Evolutionary conservation across 2,329 filamentous ascomycete species (phyloP).

Genomic region (Pseudocercospora eumusae): DNA sequence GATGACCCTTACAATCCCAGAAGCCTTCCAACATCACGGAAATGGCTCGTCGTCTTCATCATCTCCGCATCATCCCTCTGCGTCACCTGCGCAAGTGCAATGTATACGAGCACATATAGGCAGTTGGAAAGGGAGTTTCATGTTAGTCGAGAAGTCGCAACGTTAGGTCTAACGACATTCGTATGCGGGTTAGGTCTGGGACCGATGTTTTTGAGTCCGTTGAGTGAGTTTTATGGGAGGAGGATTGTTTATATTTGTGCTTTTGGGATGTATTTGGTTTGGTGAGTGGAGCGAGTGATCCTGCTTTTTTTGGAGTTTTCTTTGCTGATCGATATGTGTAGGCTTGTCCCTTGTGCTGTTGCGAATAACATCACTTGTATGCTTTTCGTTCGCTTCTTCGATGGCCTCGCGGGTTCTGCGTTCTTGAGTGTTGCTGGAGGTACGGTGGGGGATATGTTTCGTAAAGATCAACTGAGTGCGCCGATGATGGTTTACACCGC

Average conservation of each 20-base stretch:
- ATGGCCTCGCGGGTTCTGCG: conserved; percentile 66
- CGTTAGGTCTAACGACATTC: conserved; percentile 78
- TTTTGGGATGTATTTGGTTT: conserved; percentile 63
- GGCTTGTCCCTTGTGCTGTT: conserved; percentile 60
- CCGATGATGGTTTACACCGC: conserved; percentile 76
- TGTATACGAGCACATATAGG: conserved; percentile 76
- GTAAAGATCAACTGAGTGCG: conserved; percentile 65
- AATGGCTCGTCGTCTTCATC: conserved; percentile 78
- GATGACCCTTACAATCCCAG: conserved; percentile 73
- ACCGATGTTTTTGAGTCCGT: conserved; percentile 59
- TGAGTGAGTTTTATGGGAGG: conserved; percentile 69
- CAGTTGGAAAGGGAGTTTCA: conserved; percentile 76
- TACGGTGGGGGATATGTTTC: conserved; percentile 78
- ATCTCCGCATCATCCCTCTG: conserved; percentile 74
- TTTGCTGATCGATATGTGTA: too few relatives aligned
- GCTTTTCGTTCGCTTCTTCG: conserved; percentile 74
- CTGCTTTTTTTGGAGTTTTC: too few relatives aligned
- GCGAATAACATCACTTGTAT: conserved; percentile 69
- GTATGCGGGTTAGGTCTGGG: conserved; percentile 67
- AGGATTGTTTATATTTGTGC: conserved; percentile 68
- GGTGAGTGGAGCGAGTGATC: conserved; percentile 6
- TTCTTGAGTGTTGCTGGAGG: conserved; percentile 73
- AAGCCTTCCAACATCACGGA: conserved; percentile 64
- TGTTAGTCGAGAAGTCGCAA: conserved; percentile 69
- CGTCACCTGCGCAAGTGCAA: conserved; percentile 50